Evolutionary conservation across 1,284 basidiomycete species (phyloP).

Genomic region (Marasmius sp.): DNA sequence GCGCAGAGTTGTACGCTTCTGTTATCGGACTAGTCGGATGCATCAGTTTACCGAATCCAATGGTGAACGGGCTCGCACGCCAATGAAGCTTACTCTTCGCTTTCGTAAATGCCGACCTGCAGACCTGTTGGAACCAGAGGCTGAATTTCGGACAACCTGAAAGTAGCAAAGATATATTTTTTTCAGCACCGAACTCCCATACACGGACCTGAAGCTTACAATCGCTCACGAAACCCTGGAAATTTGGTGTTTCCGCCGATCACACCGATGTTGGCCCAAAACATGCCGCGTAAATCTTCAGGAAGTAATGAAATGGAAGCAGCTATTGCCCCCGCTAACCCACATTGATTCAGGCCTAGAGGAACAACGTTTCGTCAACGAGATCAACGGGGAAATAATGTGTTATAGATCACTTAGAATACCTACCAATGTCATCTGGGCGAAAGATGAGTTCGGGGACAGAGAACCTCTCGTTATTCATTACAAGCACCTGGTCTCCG

Average conservation of each 20-base stretch:
- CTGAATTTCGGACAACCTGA: constrained; percentile 67
- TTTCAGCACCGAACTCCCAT: neutral
- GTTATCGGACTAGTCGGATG: constrained; percentile 59
- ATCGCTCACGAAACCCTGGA: constrained; percentile 69
- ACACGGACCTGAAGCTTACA: constrained; percentile 50
- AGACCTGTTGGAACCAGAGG: constrained; percentile 78
- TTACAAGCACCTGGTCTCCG: constrained; percentile 79
- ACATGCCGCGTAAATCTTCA: constrained; percentile 82
- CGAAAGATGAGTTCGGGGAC: constrained; percentile 89
- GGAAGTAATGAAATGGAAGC: constrained; percentile 74
- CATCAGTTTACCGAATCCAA: neutral
- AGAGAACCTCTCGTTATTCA: constrained; percentile 89
- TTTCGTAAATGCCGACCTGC: constrained; percentile 71
- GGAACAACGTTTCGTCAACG: neutral
- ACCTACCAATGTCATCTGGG: constrained; percentile 84
- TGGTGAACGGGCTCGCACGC: constrained; percentile 2
- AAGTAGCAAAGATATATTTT: constrained; percentile 1
- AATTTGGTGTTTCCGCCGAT: constrained; percentile 84
- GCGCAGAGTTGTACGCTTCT: constrained; percentile 71
- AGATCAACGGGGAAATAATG: constrained; percentile 5
- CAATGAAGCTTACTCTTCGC: constrained; percentile 60
- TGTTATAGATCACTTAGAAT: constrained; percentile 2
- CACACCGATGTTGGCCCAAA: constrained; percentile 91
- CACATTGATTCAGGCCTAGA: constrained; percentile 78
- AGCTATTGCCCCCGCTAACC: constrained; percentile 76